Evolutionary conservation across 148 eudicot species (phyloP).

Genomic region (Rhododendron molle): DNA sequence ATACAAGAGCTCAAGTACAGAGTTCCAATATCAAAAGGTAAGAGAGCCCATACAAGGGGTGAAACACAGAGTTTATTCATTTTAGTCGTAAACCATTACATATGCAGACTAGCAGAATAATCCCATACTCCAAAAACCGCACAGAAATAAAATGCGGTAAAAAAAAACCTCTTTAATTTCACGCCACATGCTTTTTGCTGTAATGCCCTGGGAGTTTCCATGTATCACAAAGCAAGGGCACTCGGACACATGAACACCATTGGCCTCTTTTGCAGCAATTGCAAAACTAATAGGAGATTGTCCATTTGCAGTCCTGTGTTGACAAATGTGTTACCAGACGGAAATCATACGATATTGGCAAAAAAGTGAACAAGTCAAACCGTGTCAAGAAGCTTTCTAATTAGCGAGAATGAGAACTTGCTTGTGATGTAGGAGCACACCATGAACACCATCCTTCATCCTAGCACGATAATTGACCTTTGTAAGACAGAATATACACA

Average conservation of each 20-base stretch:
- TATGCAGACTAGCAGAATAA: neutral
- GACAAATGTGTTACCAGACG: conserved; percentile 10
- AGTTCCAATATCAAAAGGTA: neutral
- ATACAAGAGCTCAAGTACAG: neutral
- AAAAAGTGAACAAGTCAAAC: neutral
- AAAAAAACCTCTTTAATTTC: conserved; percentile 69
- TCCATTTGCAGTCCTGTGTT: conserved; percentile 63
- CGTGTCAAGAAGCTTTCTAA: neutral
- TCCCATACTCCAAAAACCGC: neutral
- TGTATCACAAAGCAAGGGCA: conserved; percentile 82
- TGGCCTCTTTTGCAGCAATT: conserved; percentile 66
- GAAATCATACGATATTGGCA: neutral
- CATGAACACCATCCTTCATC: conserved; percentile 63
- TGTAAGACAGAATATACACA: conserved; percentile 8
- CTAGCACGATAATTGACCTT: conserved; percentile 41
- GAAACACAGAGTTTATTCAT: neutral
- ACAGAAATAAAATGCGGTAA: neutral
- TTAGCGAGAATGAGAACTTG: conserved; percentile 30
- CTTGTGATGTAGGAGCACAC: conserved; percentile 84
- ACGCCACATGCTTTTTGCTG: conserved; percentile 80
- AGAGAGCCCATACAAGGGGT: neutral
- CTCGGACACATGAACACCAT: conserved; percentile 62
- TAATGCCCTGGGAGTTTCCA: conserved; percentile 64
- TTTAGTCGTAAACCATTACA: neutral
- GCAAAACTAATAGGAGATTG: conserved; percentile 64